phyloP scores from a whole-genome alignment of 2,329 filamentous ascomycete genomes.

The Passalora sequoiae region DNA sequence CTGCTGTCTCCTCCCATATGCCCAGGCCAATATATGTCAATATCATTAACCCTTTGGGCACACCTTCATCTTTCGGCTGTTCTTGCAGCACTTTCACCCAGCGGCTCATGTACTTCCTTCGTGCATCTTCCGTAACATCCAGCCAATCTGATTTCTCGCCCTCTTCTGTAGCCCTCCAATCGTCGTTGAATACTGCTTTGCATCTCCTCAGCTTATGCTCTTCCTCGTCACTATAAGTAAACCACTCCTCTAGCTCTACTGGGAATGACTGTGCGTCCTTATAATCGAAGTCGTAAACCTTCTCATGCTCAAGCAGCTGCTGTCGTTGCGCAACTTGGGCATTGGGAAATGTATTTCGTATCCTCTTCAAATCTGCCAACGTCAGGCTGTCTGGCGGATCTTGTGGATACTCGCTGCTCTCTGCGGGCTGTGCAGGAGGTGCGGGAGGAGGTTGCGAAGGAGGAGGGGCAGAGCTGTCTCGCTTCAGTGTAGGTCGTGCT shows the following conservation, averaged over 20 bases:
- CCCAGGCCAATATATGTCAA: constrained; percentile 46
- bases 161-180: constrained; percentile 53
- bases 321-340: constrained; percentile 32
- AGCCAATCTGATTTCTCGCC: constrained; percentile 60
- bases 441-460: constrained; percentile 40
- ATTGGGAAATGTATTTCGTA: constrained; percentile 42
- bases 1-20: constrained; percentile 48
- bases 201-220: constrained; percentile 71
- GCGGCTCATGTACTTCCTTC: constrained; percentile 53
- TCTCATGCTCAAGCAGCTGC: constrained; percentile 29
- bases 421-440: constrained; percentile 36
- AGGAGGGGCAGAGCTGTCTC: constrained; percentile 40
- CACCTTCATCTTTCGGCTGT: constrained; percentile 31
- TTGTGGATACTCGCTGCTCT: constrained; percentile 25
- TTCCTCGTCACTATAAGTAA: constrained; percentile 83
- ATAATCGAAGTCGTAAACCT: constrained; percentile 70
- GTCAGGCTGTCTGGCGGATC: constrained; percentile 43
- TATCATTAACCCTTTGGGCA: constrained; percentile 36
- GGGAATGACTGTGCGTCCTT: constrained; percentile 56
- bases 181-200: constrained; percentile 69
- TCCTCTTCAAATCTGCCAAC: constrained; percentile 43
- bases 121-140: constrained; percentile 54
- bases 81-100: constrained; percentile 35
- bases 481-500: constrained; percentile 36
- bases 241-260: constrained; percentile 96